phyloP scores from a whole-genome alignment of 768 basidiomycete species.

The Pisolithus tinctorius region DNA sequence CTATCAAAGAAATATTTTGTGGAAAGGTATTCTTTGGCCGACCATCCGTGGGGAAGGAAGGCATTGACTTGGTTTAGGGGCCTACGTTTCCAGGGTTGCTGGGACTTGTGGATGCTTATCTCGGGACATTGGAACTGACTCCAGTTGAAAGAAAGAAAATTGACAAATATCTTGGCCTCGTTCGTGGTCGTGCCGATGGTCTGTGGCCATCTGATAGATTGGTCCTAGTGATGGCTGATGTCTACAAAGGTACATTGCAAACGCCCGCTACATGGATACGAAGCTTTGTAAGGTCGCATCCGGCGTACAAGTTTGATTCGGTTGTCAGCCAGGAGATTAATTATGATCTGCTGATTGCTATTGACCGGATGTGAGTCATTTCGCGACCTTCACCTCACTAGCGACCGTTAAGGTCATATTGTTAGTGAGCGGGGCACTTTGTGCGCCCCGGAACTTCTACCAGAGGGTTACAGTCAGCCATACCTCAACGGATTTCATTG shows the following conservation, averaged over 20 bases:
- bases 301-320: conserved; percentile 87
- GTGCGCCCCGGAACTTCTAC: conserved; percentile 55
- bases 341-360: conserved; percentile 83
- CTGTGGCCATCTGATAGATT: conserved; percentile 15
- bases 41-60: neutral
- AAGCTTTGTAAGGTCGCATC: conserved; percentile 84
- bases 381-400: neutral
- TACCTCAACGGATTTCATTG: conserved; percentile 19
- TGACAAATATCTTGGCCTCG: conserved; percentile 70
- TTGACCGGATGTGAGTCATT: conserved; percentile 82
- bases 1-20: conserved; percentile 86
- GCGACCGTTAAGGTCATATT: neutral
- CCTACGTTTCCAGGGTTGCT: conserved; percentile 72
- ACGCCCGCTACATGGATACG: conserved; percentile 94
- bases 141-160: conserved; percentile 53
- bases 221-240: conserved; percentile 1
- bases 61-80: conserved; percentile 35
- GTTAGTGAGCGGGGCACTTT: conserved; percentile 65
- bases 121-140: conserved; percentile 80
- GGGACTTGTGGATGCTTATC: conserved; percentile 73
- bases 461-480: conserved; percentile 44
- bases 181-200: conserved; percentile 79
- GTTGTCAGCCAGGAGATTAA: conserved; percentile 88
- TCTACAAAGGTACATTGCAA: conserved; percentile 55
- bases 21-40: conserved; percentile 55